Percentiles rank a stretch among this genome's conserved stretches.
phyloP scores from a whole-genome alignment of 257 asterid species.

The Hygrophila difformis region DNA sequence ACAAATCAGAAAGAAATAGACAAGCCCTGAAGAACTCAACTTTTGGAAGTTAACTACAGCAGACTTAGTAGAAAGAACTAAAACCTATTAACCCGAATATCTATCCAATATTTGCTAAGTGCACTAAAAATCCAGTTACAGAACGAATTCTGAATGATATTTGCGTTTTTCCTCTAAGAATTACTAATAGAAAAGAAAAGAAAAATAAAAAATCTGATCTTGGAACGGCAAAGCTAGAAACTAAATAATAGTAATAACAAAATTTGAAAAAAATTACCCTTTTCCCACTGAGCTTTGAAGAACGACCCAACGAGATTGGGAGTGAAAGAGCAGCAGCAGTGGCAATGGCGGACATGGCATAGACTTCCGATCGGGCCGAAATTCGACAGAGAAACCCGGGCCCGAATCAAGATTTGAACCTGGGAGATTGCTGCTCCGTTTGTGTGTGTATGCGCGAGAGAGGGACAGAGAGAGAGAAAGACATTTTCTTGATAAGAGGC shows the following conservation, averaged over 20 bases:
- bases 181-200: no score
- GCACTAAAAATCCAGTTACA: no score
- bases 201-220: no score
- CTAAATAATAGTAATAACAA: no score
- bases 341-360: constrained; percentile 79
- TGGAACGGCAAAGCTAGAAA: no score
- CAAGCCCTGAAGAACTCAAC: not conserved
- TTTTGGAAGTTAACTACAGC: not conserved
- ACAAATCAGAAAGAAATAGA: not conserved
- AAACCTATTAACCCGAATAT: no score
- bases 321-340: constrained; percentile 75
- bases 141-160: no score
- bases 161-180: no score
- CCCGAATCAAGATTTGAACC: not conserved
- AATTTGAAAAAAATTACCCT: constrained; percentile 37
- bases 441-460: not conserved
- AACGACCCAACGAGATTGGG: constrained; percentile 49
- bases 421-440: not conserved
- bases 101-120: no score
- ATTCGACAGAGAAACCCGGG: not conserved
- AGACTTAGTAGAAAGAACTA: no score
- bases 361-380: constrained; percentile 1
- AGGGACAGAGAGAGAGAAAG: constrained; percentile 12
- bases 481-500: constrained; percentile 46
- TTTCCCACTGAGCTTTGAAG: constrained; percentile 39